Base-by-base conservation (phyloP, 2,329 filamentous ascomycete species). In the Colletotrichum sp. region DNA sequence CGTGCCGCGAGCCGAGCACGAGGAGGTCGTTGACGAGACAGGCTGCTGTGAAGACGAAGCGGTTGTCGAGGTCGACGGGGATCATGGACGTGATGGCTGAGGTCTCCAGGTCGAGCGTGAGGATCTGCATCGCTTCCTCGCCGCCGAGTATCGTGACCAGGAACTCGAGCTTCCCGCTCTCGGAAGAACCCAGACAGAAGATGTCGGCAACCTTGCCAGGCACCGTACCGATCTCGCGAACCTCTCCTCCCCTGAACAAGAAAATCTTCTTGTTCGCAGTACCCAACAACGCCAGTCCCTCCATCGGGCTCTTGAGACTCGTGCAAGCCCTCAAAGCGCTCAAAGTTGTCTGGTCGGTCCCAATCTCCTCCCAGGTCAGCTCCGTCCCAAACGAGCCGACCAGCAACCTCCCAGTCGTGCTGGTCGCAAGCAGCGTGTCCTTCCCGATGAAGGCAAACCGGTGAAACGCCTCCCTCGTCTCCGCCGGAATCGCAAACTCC, bases 391-490 rank as follows among this genome's bases (percentile, higher is more conserved):
- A 83, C 0, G 82, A 80, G 2, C 88, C 89, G 1, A 90, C 77
- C 6, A 94, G 85, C 0, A 95, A 81, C 22, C 89, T 88, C 1
- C 94, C 94, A 44, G 90, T 89, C 1, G 89, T 92, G 0, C 92
- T 93, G 1, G 88, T 89, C 5, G 90, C 85, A 22, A 95, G 82
- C 4, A 95, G 80, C 3, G 84, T 82, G 5, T 86, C 81, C 5
- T 89, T 84, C 1, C 88, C 88, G 5, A 94, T 81, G 73, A 95
- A 94, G 28, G 90, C 89, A 80, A 94, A 95, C 59, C 90, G 88
- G 71, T 91, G 90, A 75, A 94, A 90, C 12, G 85, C 83, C 68
- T 90, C 86, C 62, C 84, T 86, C 5, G 77, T 69, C 22, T 77
- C 77, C n/a, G 48, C 36, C 13, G 74, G 59, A 8, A 44, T 57